These are phyloP conservation scores for Ophiostoma sp. DNA, from an alignment of 2,329 filamentous ascomycete species.

Conservation along the genomic window DNA sequence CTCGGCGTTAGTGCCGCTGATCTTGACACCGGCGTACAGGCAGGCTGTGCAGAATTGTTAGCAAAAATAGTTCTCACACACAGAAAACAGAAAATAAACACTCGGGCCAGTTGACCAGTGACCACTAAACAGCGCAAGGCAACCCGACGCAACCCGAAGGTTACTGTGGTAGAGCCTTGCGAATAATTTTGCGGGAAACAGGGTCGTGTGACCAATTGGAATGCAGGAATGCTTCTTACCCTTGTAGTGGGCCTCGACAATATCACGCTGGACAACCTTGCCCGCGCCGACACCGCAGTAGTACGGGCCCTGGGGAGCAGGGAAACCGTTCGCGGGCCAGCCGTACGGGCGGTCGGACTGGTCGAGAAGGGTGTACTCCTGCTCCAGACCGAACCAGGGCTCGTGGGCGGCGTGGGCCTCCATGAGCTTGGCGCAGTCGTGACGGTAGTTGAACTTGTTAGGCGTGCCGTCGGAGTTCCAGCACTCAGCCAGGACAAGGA, in stretches of 20 bases:
- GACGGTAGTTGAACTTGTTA: slow-evolving; percentile 98
- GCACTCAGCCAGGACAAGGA: slow-evolving; percentile 91
- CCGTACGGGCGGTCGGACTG: slow-evolving; percentile 85
- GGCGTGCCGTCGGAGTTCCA: slow-evolving; percentile 92
- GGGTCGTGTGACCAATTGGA: slow-evolving; percentile 10
- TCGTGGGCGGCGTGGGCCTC: slow-evolving; percentile 76
- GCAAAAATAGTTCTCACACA: neutral
- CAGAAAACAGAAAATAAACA: neutral
- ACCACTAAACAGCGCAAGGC: neutral
- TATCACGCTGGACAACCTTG: slow-evolving; percentile 97
- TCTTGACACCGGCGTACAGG: slow-evolving; percentile 85
- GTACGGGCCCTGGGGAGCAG: slow-evolving; percentile 89
- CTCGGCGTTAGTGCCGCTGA: slow-evolving; percentile 98
- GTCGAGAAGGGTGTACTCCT: slow-evolving; percentile 95
- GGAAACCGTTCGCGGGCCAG: slow-evolving; percentile 85
- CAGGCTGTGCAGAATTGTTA: slow-evolving; percentile 44
- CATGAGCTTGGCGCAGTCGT: slow-evolving; percentile 89
- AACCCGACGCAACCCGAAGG: slow-evolving; percentile 8
- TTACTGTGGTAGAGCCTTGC: neutral
- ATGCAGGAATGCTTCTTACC: slow-evolving; percentile 28
- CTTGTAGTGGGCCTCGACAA: slow-evolving; percentile 81
- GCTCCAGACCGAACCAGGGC: slow-evolving; percentile 97
- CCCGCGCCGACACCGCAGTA: slow-evolving; percentile 98
- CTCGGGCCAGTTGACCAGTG: neutral
- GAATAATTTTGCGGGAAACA: neutral